These are phyloP conservation scores for Gentiana dahurica DNA, from an alignment of 257 asterid species.

Conservation along the genomic window DNA sequence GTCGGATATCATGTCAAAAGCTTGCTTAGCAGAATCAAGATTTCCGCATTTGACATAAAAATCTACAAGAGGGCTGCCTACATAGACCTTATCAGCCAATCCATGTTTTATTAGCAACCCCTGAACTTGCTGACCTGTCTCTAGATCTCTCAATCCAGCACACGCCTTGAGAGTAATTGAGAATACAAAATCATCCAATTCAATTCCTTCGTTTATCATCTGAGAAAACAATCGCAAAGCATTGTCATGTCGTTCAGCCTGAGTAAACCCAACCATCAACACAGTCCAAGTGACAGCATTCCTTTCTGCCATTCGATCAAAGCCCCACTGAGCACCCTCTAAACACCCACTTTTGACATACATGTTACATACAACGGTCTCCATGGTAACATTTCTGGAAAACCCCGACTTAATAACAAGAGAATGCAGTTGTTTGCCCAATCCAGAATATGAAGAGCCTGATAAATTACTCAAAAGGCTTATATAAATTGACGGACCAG, in stretches of 20 bases:
- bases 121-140: conserved; percentile 35
- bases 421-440: conserved; percentile 40
- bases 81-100: conserved; percentile 29
- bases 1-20: conserved; percentile 29
- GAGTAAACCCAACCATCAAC: conserved; percentile 43
- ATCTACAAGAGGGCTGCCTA: conserved; percentile 50
- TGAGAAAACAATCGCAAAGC: conserved; percentile 22
- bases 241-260: conserved; percentile 31
- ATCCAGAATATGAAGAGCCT: conserved; percentile 18
- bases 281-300: conserved; percentile 37
- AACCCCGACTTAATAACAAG: conserved; percentile 32
- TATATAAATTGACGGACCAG: conserved; percentile 18
- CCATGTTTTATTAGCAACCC: conserved; percentile 30
- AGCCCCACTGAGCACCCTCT: conserved; percentile 23
- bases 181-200: conserved; percentile 37
- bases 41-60: conserved; percentile 36
- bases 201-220: conserved; percentile 24
- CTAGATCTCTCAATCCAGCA: conserved; percentile 25
- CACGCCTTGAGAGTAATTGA: conserved; percentile 40
- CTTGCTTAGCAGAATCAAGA: conserved; percentile 28
- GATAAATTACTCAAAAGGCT: conserved; percentile 26
- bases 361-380: conserved; percentile 33
- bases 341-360: conserved; percentile 31
- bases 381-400: conserved; percentile 26
- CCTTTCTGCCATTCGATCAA: conserved; percentile 28